phyloP scores from a whole-genome alignment of 257 asterid genomes.

The Fraxinus excelsior region DNA sequence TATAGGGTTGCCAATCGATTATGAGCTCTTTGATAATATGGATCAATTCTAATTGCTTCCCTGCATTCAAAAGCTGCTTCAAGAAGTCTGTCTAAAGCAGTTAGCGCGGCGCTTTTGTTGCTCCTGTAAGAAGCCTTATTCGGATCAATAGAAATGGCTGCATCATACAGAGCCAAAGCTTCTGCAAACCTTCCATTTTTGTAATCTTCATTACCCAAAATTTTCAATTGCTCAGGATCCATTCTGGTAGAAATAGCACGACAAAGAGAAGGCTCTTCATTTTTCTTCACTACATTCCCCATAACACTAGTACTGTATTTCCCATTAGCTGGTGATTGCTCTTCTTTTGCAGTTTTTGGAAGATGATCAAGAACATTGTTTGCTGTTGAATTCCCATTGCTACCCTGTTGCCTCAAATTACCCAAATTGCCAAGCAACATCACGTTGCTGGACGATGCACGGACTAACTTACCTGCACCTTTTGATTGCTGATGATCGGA shows the following conservation, averaged over 20 bases:
- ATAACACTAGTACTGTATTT: slow-evolving; percentile 46
- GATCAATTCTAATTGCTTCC: slow-evolving; percentile 83
- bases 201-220: slow-evolving; percentile 91
- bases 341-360: slow-evolving; percentile 44
- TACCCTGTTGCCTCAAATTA: slow-evolving; percentile 57
- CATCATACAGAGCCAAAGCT: slow-evolving; percentile 84
- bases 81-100: slow-evolving; percentile 82
- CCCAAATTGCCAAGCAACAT: slow-evolving; percentile 67
- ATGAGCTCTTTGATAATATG: slow-evolving; percentile 78
- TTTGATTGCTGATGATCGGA: slow-evolving; percentile 61
- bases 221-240: slow-evolving; percentile 93
- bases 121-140: slow-evolving; percentile 91
- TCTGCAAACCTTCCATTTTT: slow-evolving; percentile 92
- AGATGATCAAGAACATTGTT: slow-evolving; percentile 35
- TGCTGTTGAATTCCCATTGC: slow-evolving; percentile 19
- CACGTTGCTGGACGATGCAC: slow-evolving; percentile 79
- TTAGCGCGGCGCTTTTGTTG: slow-evolving; percentile 92
- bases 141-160: slow-evolving; percentile 91
- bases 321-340: slow-evolving; percentile 21
- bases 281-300: slow-evolving; percentile 58
- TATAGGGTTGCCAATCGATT: slow-evolving; percentile 71
- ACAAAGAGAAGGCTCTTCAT: slow-evolving; percentile 61
- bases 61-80: slow-evolving; percentile 90
- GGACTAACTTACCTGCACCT: slow-evolving; percentile 49
- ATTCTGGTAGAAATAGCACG: slow-evolving; percentile 80